These are phyloP conservation scores for Aspergillus carbonarius DNA, from an alignment of 2,329 filamentous ascomycete species.

Conservation along the genomic window DNA sequence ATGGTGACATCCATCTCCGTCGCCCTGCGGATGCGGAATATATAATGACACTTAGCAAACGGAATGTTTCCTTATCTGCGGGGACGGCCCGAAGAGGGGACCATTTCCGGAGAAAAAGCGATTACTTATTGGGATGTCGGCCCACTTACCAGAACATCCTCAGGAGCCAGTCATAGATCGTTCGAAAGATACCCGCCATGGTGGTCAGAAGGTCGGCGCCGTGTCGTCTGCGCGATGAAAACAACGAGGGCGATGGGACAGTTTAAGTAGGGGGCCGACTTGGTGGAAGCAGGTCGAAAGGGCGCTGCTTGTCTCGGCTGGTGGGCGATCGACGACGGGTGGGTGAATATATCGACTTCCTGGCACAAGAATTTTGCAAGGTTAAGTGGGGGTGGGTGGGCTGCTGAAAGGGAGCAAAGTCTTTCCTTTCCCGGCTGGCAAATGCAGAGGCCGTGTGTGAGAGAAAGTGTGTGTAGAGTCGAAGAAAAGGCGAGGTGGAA, in stretches of 20 bases:
- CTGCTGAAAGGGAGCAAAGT: constrained; percentile 16
- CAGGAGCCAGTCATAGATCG: constrained; percentile 97
- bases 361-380: constrained; percentile 20
- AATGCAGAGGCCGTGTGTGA: constrained; percentile 13
- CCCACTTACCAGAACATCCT: constrained; percentile 87
- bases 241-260: constrained; percentile 8
- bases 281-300: constrained; percentile 7
- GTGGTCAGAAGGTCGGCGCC: constrained; percentile 22
- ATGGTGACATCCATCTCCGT: constrained; percentile 99
- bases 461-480: constrained; percentile 4
- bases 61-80: constrained; percentile 26
- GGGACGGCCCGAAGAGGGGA: constrained; percentile 33
- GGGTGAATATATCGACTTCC: constrained; percentile 18
- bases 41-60: constrained; percentile 20
- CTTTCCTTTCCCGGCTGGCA: constrained; percentile 12
- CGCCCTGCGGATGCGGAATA: constrained; percentile 61
- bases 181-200: constrained; percentile 91
- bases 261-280: not conserved
- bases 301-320: constrained; percentile 11
- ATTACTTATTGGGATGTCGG: constrained; percentile 25
- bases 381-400: constrained; percentile 21
- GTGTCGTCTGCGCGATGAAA: not conserved
- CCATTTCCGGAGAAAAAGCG: constrained; percentile 26
- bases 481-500: constrained; percentile 14
- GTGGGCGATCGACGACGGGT: constrained; percentile 11